These are phyloP conservation scores for Monilinia laxa DNA, from an alignment of 2,329 filamentous ascomycete genomes.

Conservation along the genomic window DNA sequence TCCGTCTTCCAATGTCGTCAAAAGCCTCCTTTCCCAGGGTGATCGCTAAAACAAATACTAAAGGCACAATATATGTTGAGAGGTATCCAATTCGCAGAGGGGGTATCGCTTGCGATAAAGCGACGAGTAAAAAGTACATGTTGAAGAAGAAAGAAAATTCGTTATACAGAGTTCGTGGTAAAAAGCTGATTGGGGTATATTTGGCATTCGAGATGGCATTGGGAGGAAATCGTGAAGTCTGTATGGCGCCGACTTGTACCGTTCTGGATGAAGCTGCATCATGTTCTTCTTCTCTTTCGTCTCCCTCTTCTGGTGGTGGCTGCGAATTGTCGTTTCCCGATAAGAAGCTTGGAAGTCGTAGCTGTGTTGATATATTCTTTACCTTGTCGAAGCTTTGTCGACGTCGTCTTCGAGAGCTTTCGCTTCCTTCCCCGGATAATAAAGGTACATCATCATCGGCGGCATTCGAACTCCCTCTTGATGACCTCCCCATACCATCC, in stretches of 20 bases:
- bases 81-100: slow-evolving; percentile 89
- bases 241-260: slow-evolving; percentile 72
- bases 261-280: slow-evolving; percentile 70
- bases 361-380: slow-evolving; percentile 50
- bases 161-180: slow-evolving; percentile 93
- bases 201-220: slow-evolving; percentile 97
- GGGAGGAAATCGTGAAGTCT: slow-evolving; percentile 75
- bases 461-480: slow-evolving; percentile 55
- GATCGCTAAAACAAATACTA: slow-evolving; percentile 88
- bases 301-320: slow-evolving; percentile 36
- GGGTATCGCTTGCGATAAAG: slow-evolving; percentile 88
- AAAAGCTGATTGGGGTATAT: slow-evolving; percentile 92
- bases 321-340: slow-evolving; percentile 41
- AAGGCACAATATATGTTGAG: slow-evolving; percentile 87
- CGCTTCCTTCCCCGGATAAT: slow-evolving; percentile 46
- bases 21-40: slow-evolving; percentile 94
- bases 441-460: slow-evolving; percentile 75
- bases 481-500: slow-evolving; percentile 51
- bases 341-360: slow-evolving; percentile 69
- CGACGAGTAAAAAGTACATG: slow-evolving; percentile 96
- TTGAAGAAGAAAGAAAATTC: slow-evolving; percentile 99
- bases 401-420: slow-evolving; percentile 29
- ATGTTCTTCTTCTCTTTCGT: slow-evolving; percentile 53
- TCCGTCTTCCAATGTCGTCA: slow-evolving; percentile 84
- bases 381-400: slow-evolving; percentile 45